phyloP scores from a whole-genome alignment of 371 early-diverging fungal genomes.

The Gilbertella persicaria region DNA sequence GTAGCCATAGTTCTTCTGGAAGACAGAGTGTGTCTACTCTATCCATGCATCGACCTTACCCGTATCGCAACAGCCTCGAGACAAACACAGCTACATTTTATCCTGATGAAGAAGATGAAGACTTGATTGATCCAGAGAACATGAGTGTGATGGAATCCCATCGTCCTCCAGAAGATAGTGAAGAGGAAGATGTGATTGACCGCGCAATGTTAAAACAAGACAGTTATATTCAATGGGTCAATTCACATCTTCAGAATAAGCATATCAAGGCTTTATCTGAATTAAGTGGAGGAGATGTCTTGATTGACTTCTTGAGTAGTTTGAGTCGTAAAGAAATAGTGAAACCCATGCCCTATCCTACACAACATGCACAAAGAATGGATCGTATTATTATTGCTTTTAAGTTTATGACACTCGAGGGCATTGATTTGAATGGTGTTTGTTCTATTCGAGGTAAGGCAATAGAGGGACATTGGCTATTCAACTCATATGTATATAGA shows the following conservation, averaged over 20 bases:
- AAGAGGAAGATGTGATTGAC: background rate
- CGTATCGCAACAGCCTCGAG: no score
- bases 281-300: slow-evolving; percentile 50
- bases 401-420: slow-evolving; percentile 64
- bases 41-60: background rate
- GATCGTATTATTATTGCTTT: slow-evolving; percentile 63
- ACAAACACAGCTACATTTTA: slow-evolving; percentile 1
- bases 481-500: no score
- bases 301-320: slow-evolving; percentile 52
- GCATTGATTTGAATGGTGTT: slow-evolving; percentile 51
- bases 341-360: slow-evolving; percentile 8
- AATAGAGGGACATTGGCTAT: background rate
- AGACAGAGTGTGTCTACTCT: background rate
- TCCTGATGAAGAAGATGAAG: slow-evolving; percentile 44
- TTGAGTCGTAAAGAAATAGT: slow-evolving; percentile 50
- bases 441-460: slow-evolving; percentile 56
- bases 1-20: slow-evolving; percentile 10
- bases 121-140: slow-evolving; percentile 49
- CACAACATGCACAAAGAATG: slow-evolving; percentile 35
- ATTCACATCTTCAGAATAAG: slow-evolving; percentile 34
- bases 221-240: slow-evolving; percentile 59
- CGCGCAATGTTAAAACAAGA: slow-evolving; percentile 6
- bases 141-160: slow-evolving; percentile 18
- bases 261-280: slow-evolving; percentile 35
- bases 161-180: background rate